These are phyloP conservation scores for Scleroderma bovista DNA, from an alignment of 768 basidiomycete genomes.

Conservation along the genomic window DNA sequence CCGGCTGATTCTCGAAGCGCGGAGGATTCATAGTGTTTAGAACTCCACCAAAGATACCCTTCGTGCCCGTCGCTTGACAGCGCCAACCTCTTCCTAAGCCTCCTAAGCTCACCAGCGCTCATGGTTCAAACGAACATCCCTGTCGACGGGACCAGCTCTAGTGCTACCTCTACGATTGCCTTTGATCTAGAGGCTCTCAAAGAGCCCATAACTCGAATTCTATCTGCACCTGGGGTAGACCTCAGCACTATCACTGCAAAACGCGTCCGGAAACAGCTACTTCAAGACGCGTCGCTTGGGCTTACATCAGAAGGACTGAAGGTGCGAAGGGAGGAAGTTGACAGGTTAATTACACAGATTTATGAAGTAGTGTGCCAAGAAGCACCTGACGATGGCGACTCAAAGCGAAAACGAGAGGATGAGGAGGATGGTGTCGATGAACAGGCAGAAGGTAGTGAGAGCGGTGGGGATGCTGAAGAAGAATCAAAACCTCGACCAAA, in stretches of 20 bases:
- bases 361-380: conserved; percentile 53
- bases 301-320: conserved; percentile 59
- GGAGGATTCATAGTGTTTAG: too few relatives aligned
- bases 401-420: conserved; percentile 24
- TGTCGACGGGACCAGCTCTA: neutral
- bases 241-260: conserved; percentile 81
- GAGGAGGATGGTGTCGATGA: conserved; percentile 18
- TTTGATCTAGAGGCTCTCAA: conserved; percentile 52
- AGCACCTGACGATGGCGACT: conserved; percentile 15
- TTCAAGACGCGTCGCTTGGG: conserved; percentile 40
- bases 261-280: conserved; percentile 74
- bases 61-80: too few relatives aligned
- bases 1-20: too few relatives aligned
- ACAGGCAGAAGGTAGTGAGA: conserved; percentile 14
- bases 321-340: conserved; percentile 61
- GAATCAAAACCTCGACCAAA: conserved; percentile 23
- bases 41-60: too few relatives aligned
- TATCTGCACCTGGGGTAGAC: conserved; percentile 73
- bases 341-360: conserved; percentile 60
- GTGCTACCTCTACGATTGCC: conserved; percentile 33
- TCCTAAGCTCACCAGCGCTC: too few relatives aligned
- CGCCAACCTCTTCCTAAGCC: too few relatives aligned
- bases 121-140: neutral
- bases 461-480: conserved; percentile 8
- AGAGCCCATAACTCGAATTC: conserved; percentile 60